Conservation (phyloP, 2,329 filamentous ascomycete genomes). For the Fusarium circinatum region DNA sequence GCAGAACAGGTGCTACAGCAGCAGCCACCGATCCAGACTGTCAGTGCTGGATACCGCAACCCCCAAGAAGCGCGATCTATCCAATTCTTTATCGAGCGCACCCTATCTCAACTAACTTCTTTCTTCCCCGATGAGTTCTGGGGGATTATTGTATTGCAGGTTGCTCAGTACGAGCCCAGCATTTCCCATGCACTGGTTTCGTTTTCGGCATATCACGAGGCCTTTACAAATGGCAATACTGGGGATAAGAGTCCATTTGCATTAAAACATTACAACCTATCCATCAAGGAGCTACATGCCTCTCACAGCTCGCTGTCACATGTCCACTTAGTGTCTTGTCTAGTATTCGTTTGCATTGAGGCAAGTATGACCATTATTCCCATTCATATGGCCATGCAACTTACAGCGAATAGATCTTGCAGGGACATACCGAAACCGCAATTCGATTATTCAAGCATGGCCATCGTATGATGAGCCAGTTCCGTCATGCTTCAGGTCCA, state of each 20-base stretch:
- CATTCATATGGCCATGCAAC: accelerated
- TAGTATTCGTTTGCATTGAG: background rate
- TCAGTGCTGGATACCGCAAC: background rate
- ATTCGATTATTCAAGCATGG: background rate
- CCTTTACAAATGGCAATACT: accelerated
- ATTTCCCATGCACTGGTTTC: background rate
- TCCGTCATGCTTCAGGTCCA: background rate
- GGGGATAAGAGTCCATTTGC: background rate
- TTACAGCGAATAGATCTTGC: background rate
- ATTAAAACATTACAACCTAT: background rate
- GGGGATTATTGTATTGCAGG: background rate
- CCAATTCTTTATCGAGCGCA: background rate
- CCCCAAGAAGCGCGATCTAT: background rate
- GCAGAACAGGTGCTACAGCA: background rate
- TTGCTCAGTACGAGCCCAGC: background rate
- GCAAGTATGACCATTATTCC: accelerated
- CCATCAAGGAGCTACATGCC: background rate
- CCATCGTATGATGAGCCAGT: background rate
- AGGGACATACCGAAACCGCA: background rate
- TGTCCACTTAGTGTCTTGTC: background rate
- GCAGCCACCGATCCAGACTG: accelerated
- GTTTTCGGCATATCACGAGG: background rate
- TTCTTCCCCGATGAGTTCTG: background rate
- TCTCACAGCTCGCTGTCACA: background rate
- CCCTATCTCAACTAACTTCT: background rate